phyloP scores from a whole-genome alignment of 371 early-diverging fungal genomes.

The Sporodiniella umbellata region DNA sequence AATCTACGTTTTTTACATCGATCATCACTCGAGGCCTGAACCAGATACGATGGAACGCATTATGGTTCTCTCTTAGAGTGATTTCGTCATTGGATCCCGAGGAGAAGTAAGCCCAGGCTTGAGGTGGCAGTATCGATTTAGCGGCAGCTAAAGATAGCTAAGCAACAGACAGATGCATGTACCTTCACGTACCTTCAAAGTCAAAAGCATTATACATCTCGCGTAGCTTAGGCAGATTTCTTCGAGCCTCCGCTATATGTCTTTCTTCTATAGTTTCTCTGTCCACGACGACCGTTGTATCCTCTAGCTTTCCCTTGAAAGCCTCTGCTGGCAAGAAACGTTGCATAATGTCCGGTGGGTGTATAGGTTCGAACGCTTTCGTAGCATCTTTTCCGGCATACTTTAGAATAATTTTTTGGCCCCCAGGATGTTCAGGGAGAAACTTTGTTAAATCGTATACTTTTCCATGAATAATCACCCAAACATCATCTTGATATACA shows the following conservation, averaged over 20 bases:
- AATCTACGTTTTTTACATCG: slow-evolving; percentile 65
- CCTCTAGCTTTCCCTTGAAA: slow-evolving; percentile 50
- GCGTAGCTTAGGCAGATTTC: slow-evolving; percentile 53
- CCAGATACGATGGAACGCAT: slow-evolving; percentile 73
- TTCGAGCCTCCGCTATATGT: slow-evolving; percentile 29
- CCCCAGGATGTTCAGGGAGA: slow-evolving; percentile 66
- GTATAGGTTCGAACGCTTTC: slow-evolving; percentile 75
- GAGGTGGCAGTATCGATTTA: slow-evolving; percentile 45
- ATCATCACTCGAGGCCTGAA: slow-evolving; percentile 76
- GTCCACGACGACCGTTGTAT: slow-evolving; percentile 15
- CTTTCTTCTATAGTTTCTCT: slow-evolving; percentile 44
- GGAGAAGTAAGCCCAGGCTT: slow-evolving; percentile 87
- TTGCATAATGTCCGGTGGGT: slow-evolving; percentile 57
- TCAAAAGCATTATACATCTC: slow-evolving; percentile 72
- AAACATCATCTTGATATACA: slow-evolving; percentile 59
- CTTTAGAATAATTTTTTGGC: slow-evolving; percentile 61
- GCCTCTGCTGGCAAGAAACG: slow-evolving; percentile 51
- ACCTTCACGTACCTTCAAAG: slow-evolving; percentile 66
- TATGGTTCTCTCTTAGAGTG: slow-evolving; percentile 77
- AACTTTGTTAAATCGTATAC: slow-evolving; percentile 86
- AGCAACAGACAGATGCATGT: slow-evolving; percentile 1
- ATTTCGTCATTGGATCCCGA: slow-evolving; percentile 85
- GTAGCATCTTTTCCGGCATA: slow-evolving; percentile 81
- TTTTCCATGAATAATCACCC: slow-evolving; percentile 81
- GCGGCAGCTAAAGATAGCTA: slow-evolving; percentile 49